Conservation (phyloP, 495 filamentous ascomycete genomes). For the Penicillium roqueforti region DNA sequence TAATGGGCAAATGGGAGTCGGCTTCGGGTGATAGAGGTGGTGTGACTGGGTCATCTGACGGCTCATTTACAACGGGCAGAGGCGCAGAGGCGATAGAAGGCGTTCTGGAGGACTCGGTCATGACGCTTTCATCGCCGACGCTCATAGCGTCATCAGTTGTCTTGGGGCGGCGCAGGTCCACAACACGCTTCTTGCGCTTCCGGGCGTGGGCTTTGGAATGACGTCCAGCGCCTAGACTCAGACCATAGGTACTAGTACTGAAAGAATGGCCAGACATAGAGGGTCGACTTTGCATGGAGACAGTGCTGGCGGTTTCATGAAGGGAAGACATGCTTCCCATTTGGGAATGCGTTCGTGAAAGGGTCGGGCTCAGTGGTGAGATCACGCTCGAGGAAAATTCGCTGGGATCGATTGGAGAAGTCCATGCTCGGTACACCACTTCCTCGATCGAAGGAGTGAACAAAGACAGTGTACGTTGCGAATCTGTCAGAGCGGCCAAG, state of each 20-base stretch:
- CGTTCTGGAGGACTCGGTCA: slow-evolving; percentile 37
- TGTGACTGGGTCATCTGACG: slow-evolving; percentile 45
- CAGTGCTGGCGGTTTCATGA: slow-evolving; percentile 43
- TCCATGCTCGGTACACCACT: slow-evolving; percentile 87
- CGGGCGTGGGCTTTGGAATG: slow-evolving; percentile 63
- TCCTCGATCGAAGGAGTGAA: slow-evolving; percentile 81
- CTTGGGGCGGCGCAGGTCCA: slow-evolving; percentile 73
- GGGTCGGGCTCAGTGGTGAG: slow-evolving; percentile 47
- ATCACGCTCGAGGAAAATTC: slow-evolving; percentile 56
- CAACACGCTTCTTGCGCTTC: slow-evolving; percentile 88
- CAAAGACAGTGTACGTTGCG: slow-evolving; percentile 80
- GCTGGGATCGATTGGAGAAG: slow-evolving; percentile 67
- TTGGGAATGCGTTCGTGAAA: slow-evolving; percentile 59
- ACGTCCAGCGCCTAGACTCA: slow-evolving; percentile 60
- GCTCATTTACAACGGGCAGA: slow-evolving; percentile 38
- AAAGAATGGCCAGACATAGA: slow-evolving; percentile 33
- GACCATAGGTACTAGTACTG: slow-evolving; percentile 48
- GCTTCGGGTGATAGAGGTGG: slow-evolving; percentile 37
- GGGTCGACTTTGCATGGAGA: slow-evolving; percentile 38
- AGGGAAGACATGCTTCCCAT: slow-evolving; percentile 55
- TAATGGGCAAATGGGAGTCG: slow-evolving; percentile 32
- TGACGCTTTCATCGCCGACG: slow-evolving; percentile 47
- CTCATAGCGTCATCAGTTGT: slow-evolving; percentile 53
- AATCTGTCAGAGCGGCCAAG: slow-evolving; percentile 69
- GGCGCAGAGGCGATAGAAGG: slow-evolving; percentile 43